Evolutionary conservation across 2,329 filamentous ascomycete species (phyloP), one percentile per base, ranked within the genome.

Genomic region (Clonostachys solani): DNA sequence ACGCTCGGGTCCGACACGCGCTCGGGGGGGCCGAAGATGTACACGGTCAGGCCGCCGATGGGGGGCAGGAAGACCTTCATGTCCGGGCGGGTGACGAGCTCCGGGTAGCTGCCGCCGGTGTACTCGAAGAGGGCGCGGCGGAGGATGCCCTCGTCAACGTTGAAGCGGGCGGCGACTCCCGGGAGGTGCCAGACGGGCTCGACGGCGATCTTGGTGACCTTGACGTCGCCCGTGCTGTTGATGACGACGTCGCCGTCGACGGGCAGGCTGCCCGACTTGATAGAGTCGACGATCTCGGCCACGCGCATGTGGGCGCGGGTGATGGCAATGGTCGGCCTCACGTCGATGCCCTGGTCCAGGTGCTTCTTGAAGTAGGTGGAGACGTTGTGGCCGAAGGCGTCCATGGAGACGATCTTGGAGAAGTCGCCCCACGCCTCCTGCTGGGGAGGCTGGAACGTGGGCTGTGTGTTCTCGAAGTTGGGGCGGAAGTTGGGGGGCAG

Each of bases 351-450:
- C 44, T 86, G 82, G 43, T 88, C 77, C 57, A 94, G 90, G 42
- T 81, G 77, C 51, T 92, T 83, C 54, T 87, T 87, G 72, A 86
- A 95, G 4, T 95, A 69, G 85, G 86, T 92, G 8, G 89, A 89
- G 9, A 86, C 81, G 50, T 95, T 73, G 70, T 97, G 94, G 7
- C 94, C 92, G 65, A 87, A 89, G 1, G 92, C 92, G 62, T 97
- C 94, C 90, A 99, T 96, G 16, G 92, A 89, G 13, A 97, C 92
- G 52, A 99, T 97, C 74, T 96, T 97, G 67, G 89, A 90, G 59
- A 80, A 81, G 62, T 95, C 89, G 23, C 80, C 81, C 92, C 92
- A 99, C 68, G 94, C 83, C 8, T 88, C 84, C 57, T 95, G 95
- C 8, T 89, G 91, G 0, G 91, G 90, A 61, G 97, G 89, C 46